phyloP scores from a whole-genome alignment of 148 eudicot species.

The Cornus controversa region DNA sequence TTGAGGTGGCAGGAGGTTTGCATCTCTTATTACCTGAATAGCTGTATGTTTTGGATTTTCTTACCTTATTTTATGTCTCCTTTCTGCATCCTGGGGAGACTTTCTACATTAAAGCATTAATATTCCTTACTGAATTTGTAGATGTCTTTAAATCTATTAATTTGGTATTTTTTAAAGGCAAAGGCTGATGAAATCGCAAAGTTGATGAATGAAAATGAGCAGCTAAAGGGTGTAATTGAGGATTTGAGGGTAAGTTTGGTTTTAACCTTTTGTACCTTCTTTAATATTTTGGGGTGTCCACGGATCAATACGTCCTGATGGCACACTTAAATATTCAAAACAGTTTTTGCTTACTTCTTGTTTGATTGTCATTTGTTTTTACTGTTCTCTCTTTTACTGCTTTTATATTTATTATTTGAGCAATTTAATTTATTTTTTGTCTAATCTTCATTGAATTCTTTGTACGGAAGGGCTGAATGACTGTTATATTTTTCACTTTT shows the following conservation, averaged over 20 bases:
- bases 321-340: neutral
- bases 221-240: slow-evolving; percentile 62
- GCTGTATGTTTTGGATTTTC: slow-evolving; percentile 11
- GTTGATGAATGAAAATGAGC: slow-evolving; percentile 93
- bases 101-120: neutral
- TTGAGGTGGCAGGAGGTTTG: neutral
- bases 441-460: neutral
- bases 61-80: neutral
- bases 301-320: neutral
- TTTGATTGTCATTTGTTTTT: neutral
- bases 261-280: neutral
- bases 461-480: neutral
- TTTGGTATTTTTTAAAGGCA: slow-evolving; percentile 48
- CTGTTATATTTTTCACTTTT: no score
- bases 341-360: neutral
- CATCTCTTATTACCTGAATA: neutral
- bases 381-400: neutral
- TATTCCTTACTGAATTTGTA: neutral
- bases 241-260: slow-evolving; percentile 59
- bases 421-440: neutral
- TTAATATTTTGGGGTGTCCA: neutral
- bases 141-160: slow-evolving; percentile 1
- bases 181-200: slow-evolving; percentile 97
- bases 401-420: no score
- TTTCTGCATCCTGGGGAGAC: neutral